phyloP scores from a whole-genome alignment of 345 rosid species.

The Pseudoturritis turrita region DNA sequence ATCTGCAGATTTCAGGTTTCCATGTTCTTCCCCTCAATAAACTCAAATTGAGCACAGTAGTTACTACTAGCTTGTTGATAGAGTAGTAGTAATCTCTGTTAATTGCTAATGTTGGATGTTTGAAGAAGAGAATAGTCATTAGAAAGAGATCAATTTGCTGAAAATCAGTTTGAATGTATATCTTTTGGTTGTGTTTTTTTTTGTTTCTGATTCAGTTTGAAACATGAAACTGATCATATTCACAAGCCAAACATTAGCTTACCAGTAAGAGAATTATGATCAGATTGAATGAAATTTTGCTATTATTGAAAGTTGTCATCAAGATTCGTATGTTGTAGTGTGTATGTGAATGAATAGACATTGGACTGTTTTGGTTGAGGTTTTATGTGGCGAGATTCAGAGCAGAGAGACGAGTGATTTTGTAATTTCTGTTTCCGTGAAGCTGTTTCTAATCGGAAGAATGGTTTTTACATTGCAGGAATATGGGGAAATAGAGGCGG shows the following conservation, averaged over 20 bases:
- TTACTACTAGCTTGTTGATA: background rate
- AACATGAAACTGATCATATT: background rate
- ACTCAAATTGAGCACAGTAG: background rate
- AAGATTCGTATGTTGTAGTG: background rate
- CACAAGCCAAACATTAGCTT: background rate
- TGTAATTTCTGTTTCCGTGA: background rate
- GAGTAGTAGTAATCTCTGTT: background rate
- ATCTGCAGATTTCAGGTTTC: constrained; percentile 34
- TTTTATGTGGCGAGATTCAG: background rate
- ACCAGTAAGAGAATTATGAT: background rate
- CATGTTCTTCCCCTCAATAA: background rate
- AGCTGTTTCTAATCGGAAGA: background rate
- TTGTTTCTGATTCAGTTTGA: background rate
- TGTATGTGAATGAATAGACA: background rate
- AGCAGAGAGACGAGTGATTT: background rate
- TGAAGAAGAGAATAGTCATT: background rate
- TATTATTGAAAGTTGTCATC: background rate
- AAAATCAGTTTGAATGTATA: background rate
- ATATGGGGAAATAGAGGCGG: constrained; percentile 63
- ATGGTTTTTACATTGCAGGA: constrained; percentile 34
- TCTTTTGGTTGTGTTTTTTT: background rate
- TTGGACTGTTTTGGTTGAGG: background rate
- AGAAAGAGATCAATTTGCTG: background rate
- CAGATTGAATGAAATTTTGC: background rate
- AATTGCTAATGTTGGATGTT: background rate